phyloP scores from a whole-genome alignment of 2,329 filamentous ascomycete genomes.

The Cladobotryum mycophilum region DNA sequence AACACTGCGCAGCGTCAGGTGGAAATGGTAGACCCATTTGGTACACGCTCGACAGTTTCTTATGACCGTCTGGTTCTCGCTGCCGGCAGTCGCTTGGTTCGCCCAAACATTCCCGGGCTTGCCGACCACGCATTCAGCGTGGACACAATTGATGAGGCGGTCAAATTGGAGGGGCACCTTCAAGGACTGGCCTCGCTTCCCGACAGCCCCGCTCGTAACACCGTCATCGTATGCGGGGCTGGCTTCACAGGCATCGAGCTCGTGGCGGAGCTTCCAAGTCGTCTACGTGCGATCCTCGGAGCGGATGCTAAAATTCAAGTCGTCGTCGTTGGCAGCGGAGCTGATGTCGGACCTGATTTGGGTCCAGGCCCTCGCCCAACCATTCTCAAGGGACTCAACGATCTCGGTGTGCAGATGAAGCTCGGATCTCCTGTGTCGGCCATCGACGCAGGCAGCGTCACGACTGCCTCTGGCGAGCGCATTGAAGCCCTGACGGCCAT shows the following conservation, averaged over 20 bases:
- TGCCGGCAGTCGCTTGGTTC: slow-evolving; percentile 26
- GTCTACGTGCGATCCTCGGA: slow-evolving; percentile 19
- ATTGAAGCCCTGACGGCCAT: slow-evolving; percentile 27
- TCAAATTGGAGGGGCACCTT: slow-evolving; percentile 23
- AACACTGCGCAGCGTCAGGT: slow-evolving; percentile 9
- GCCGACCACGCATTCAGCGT: slow-evolving; percentile 27
- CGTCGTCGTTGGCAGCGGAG: slow-evolving; percentile 22
- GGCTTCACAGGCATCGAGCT: slow-evolving; percentile 31
- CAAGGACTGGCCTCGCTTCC: slow-evolving; percentile 18
- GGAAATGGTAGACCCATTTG: neutral
- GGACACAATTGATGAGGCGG: slow-evolving; percentile 23
- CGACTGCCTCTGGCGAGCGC: slow-evolving; percentile 22
- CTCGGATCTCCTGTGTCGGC: slow-evolving; percentile 22
- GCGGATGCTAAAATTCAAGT: slow-evolving; percentile 12
- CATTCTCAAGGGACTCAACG: slow-evolving; percentile 23
- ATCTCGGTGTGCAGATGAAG: slow-evolving; percentile 23
- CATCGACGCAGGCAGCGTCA: slow-evolving; percentile 21
- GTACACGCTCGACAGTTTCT: slow-evolving; percentile 9
- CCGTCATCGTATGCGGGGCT: slow-evolving; percentile 26
- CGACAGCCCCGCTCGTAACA: slow-evolving; percentile 22
- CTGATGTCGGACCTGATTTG: slow-evolving; percentile 25
- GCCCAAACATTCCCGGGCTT: slow-evolving; percentile 25
- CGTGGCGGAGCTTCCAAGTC: slow-evolving; percentile 24
- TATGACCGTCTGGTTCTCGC: slow-evolving; percentile 31
- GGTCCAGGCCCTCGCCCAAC: slow-evolving; percentile 25